Percentiles rank a stretch among this genome's conserved stretches.
phyloP scores from a whole-genome alignment of 208 protist genomes.

The Blechomonas ayalai region DNA sequence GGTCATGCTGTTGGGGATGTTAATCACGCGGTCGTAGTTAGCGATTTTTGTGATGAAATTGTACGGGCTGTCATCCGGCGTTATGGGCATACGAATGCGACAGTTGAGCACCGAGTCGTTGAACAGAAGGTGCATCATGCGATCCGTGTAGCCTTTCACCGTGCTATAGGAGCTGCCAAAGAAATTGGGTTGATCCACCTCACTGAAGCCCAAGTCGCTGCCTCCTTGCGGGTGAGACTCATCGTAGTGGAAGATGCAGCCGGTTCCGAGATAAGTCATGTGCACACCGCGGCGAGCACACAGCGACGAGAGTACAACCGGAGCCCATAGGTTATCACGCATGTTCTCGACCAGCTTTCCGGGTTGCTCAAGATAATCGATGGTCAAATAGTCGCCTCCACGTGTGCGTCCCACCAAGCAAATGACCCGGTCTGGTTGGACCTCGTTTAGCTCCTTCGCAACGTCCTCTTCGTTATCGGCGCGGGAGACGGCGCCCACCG shows the following conservation, averaged over 20 bases:
- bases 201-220: slow-evolving; percentile 16
- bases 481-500: slow-evolving; percentile 22
- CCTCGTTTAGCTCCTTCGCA: slow-evolving; percentile 11
- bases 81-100: slow-evolving; percentile 57
- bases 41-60: slow-evolving; percentile 68
- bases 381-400: slow-evolving; percentile 28
- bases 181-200: slow-evolving; percentile 36
- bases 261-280: slow-evolving; percentile 49
- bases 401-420: slow-evolving; percentile 40
- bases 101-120: slow-evolving; percentile 34
- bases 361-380: slow-evolving; percentile 52
- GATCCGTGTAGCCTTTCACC: slow-evolving; percentile 52
- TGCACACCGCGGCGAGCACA: slow-evolving; percentile 23
- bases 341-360: slow-evolving; percentile 51
- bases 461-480: slow-evolving; percentile 31
- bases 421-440: slow-evolving; percentile 37
- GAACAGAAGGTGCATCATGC: slow-evolving; percentile 42
- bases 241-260: slow-evolving; percentile 66
- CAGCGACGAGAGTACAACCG: slow-evolving; percentile 21
- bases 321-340: slow-evolving; percentile 40
- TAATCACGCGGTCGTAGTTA: slow-evolving; percentile 47
- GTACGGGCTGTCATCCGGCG: slow-evolving; percentile 35
- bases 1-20: slow-evolving; percentile 65
- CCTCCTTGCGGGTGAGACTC: slow-evolving; percentile 17
- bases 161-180: slow-evolving; percentile 54